Base-by-base conservation (phyloP, 2,329 filamentous ascomycete species). In the Botrytis tulipae region DNA sequence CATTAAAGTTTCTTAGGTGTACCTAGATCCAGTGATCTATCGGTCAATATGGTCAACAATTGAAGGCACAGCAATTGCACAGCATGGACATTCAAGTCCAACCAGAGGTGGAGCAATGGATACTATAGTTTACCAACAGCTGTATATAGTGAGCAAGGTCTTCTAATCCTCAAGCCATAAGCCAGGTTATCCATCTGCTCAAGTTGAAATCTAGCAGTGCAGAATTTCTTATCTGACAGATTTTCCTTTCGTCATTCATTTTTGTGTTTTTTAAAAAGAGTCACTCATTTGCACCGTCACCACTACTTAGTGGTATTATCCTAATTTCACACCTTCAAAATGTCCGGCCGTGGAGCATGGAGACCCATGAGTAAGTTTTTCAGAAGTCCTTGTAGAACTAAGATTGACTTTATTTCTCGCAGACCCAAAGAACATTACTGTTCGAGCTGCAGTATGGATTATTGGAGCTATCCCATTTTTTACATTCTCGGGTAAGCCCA, bases 401-500 rank as follows among this genome's bases (percentile, higher is more conserved):
- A 35, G 40, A 25, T 57, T 72, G 25, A 65, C 35, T n/a, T 42
- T 10, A 51, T 18, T 12, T 32, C 54, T 25, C 51, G 8, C 29
- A 72, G 70, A 59, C 29, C 70, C 70, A 32, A 65, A 66, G 61
- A 72, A 72, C 61, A 72, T 72, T 35, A 57, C 62, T 37, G 60
- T 72, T 66, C 70, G 70, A 44, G 70, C 46, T 42, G 22, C 32
- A 12, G 37, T 72, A 51, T 72, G 70, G 70, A 37, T 72, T 29
- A n/a, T 59, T n/a, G 60, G 37, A 22, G 70, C 70, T 20, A 72
- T 72, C 12, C 70, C 70, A 44, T 72, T 66, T 35, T 65, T 62
- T 20, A 72, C 70, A 10, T 62, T 61, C 25, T 29, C 57, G 29
- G 40, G 69, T 71, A 51, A 62, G 42, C 42, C 46, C 37, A 48